These are phyloP conservation scores for Coriaria nepalensis DNA, from an alignment of 306 rosid species.

Conservation along the genomic window DNA sequence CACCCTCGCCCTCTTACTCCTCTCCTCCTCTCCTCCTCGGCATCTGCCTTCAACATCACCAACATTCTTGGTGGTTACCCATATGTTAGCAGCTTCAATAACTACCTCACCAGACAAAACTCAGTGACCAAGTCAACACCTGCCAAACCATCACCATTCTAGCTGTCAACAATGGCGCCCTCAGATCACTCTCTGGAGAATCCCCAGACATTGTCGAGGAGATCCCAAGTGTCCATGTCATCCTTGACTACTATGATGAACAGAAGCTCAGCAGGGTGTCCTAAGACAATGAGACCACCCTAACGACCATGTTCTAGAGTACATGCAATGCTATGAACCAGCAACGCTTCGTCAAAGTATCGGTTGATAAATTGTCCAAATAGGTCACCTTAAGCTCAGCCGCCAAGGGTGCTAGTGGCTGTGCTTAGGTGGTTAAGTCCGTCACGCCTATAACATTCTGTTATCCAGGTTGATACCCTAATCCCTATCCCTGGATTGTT, in stretches of 20 bases:
- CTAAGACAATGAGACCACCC: neutral
- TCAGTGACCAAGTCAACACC: conserved; percentile 31
- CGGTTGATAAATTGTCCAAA: conserved; percentile 17
- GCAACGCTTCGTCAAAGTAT: conserved; percentile 33
- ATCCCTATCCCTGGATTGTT: conserved; percentile 26
- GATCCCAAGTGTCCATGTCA: conserved; percentile 24
- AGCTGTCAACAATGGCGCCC: conserved; percentile 18
- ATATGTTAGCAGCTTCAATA: conserved; percentile 21
- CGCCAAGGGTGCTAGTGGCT: conserved; percentile 3
- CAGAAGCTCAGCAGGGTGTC: conserved; percentile 13
- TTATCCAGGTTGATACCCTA: conserved; percentile 30
- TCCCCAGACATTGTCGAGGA: conserved; percentile 18
- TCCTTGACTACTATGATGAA: conserved; percentile 31
- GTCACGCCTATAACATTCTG: conserved; percentile 38
- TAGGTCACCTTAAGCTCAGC: conserved; percentile 37
- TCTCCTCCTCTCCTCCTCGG: conserved; percentile 19
- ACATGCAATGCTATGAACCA: conserved; percentile 18
- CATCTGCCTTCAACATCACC: conserved; percentile 36
- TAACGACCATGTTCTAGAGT: conserved; percentile 36
- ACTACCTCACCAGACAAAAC: conserved; percentile 35
- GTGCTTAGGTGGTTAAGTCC: conserved; percentile 20
- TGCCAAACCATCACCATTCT: conserved; percentile 36
- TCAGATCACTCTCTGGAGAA: conserved; percentile 17
- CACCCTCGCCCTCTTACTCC: conserved; percentile 17
- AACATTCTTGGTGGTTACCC: conserved; percentile 18